Evolutionary conservation across 192 early-diverging fungal species (phyloP).

Genomic region (Phycomyces blakesleeanus): DNA sequence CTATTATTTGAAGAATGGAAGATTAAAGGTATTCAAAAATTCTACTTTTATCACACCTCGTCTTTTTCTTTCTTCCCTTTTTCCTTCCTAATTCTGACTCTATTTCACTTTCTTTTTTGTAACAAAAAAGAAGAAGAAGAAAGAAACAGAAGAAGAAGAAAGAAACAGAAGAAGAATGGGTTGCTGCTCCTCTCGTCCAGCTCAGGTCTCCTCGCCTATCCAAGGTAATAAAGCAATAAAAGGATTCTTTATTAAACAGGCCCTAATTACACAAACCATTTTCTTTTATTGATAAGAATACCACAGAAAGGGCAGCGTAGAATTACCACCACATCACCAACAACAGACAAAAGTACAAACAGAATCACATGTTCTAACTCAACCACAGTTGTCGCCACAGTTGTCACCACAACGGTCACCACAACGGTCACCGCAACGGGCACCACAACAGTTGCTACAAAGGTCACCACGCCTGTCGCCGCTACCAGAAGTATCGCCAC

Average conservation of each 20-base stretch:
- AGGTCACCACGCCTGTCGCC: not conserved
- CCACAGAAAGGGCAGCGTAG: not conserved
- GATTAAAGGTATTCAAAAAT: too few species aligned
- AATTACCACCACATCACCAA: not conserved
- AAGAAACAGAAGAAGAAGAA: too few species aligned
- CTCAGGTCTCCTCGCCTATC: not conserved
- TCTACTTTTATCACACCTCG: not conserved
- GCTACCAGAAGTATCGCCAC: not conserved
- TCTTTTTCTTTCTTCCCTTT: not conserved
- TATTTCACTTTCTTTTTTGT: too few species aligned
- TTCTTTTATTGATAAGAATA: too few species aligned
- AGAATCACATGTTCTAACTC: not conserved
- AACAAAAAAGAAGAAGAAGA: too few species aligned
- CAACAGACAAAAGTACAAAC: not conserved
- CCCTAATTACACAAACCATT: not conserved
- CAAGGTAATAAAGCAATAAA: constrained; percentile 1
- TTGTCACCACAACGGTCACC: too few species aligned
- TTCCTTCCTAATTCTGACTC: not conserved
- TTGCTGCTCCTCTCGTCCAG: constrained; percentile 8
- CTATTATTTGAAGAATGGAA: too few species aligned
- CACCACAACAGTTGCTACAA: not conserved
- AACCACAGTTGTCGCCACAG: not conserved
- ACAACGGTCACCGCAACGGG: too few species aligned
- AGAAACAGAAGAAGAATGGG: constrained; percentile 18
- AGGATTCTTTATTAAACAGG: not conserved